Evolutionary conservation across 83 land plant genomes (phyloP).

Genomic region (Thuja plicata): DNA sequence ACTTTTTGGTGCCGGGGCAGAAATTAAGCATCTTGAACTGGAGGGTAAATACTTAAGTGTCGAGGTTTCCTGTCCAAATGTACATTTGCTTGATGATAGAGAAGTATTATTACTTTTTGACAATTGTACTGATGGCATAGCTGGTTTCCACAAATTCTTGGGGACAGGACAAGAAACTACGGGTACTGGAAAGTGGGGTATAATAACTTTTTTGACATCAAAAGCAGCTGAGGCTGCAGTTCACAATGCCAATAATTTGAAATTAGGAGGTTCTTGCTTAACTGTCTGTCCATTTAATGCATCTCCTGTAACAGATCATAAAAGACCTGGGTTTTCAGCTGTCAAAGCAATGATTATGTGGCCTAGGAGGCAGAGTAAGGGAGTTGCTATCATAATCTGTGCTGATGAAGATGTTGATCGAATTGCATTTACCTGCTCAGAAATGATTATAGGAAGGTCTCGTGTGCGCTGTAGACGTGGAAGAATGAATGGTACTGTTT

Average conservation of each 20-base stretch:
- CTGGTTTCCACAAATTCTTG: conserved; percentile 34
- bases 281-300: conserved; percentile 36
- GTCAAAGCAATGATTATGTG: conserved; percentile 59
- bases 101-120: conserved; percentile 58
- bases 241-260: conserved; percentile 22
- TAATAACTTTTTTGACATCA: conserved; percentile 58
- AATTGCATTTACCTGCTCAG: conserved; percentile 35
- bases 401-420: conserved; percentile 32
- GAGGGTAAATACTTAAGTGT: conserved; percentile 58
- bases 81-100: conserved; percentile 40
- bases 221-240: conserved; percentile 57
- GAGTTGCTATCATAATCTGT: conserved; percentile 60
- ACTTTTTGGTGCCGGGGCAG: conserved; percentile 78
- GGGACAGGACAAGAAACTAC: conserved; percentile 27
- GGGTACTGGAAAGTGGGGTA: conserved; percentile 52
- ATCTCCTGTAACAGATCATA: conserved; percentile 24
- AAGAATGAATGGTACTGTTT: conserved; percentile 27
- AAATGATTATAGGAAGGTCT: conserved; percentile 46
- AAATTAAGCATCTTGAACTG: conserved; percentile 70
- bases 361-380: conserved; percentile 70
- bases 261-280: conserved; percentile 30
- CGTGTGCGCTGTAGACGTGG: conserved; percentile 37
- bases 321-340: conserved; percentile 33
- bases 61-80: conserved; percentile 47
- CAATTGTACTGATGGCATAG: conserved; percentile 33